phyloP scores from a whole-genome alignment of 164 flowering plant species.

The Vitis rupestris region DNA sequence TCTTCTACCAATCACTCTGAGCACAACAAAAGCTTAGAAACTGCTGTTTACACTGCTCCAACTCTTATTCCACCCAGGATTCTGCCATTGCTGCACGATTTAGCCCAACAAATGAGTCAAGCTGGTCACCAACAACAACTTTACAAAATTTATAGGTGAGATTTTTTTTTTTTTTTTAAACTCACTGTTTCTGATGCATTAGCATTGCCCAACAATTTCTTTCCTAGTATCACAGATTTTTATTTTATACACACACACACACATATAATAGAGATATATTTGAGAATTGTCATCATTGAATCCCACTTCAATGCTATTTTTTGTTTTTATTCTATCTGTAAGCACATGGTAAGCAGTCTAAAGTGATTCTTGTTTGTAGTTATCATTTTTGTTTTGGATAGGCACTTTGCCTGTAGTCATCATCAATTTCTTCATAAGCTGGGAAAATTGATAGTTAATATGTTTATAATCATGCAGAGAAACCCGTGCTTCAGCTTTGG shows the following conservation, averaged over 20 bases:
- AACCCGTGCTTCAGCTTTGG: constrained; percentile 74
- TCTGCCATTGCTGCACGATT: constrained; percentile 79
- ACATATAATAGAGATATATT: too few species aligned
- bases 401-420: too few species aligned
- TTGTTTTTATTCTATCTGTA: too few species aligned
- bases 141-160: constrained; percentile 67
- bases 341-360: too few species aligned
- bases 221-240: too few species aligned
- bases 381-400: too few species aligned
- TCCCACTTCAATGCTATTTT: too few species aligned
- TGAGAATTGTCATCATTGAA: too few species aligned
- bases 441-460: neutral
- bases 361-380: too few species aligned
- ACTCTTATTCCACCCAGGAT: constrained; percentile 88
- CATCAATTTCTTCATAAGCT: neutral
- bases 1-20: constrained; percentile 32
- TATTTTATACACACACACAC: too few species aligned
- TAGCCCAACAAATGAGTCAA: constrained; percentile 81
- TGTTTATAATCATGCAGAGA: constrained; percentile 50
- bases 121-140: constrained; percentile 81
- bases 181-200: neutral
- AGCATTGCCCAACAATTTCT: neutral
- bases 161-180: neutral
- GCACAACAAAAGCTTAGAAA: constrained; percentile 39
- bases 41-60: constrained; percentile 69